A percentile compares a stretch with the other conserved stretches of the same genome.
Evolutionary conservation across 225 moss, liverwort and hornwort genomes (phyloP).

Genomic region (Pseudoscleropodium purum): DNA sequence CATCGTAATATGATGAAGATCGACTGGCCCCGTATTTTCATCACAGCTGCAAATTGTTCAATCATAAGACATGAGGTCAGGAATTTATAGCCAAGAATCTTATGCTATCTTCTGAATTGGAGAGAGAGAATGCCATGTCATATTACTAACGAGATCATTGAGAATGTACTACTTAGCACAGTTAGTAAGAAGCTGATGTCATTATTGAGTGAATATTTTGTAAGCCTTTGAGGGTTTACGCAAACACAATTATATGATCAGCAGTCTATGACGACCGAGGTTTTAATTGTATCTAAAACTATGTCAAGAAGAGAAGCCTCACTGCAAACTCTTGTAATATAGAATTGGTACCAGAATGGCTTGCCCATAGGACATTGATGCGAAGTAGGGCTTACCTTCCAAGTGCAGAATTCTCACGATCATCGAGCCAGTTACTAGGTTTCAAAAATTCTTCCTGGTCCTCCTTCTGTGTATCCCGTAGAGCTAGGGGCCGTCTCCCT

Average conservation of each 20-base stretch:
- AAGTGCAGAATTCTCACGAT: constrained; percentile 19
- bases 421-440: constrained; percentile 40
- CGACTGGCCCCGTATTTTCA: constrained; percentile 49
- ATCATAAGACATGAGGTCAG: neutral
- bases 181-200: neutral
- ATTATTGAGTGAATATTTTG: neutral
- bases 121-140: neutral
- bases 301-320: neutral
- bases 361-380: neutral
- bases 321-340: neutral
- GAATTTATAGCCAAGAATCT: neutral
- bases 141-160: neutral
- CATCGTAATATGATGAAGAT: constrained; percentile 37
- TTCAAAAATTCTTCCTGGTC: constrained; percentile 30
- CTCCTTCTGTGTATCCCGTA: constrained; percentile 21
- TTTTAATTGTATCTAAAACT: neutral
- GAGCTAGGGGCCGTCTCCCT: constrained; percentile 31
- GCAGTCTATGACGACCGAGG: neutral
- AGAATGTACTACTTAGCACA: neutral
- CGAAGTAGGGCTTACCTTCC: constrained; percentile 19
- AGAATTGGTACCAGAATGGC: neutral
- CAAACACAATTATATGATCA: neutral
- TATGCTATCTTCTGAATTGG: neutral
- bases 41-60: constrained; percentile 28
- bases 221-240: neutral